Percentiles rank a stretch among this genome's conserved stretches.
Conservation (phyloP, 148 eudicot genomes). For the Euryodendron excelsum region DNA sequence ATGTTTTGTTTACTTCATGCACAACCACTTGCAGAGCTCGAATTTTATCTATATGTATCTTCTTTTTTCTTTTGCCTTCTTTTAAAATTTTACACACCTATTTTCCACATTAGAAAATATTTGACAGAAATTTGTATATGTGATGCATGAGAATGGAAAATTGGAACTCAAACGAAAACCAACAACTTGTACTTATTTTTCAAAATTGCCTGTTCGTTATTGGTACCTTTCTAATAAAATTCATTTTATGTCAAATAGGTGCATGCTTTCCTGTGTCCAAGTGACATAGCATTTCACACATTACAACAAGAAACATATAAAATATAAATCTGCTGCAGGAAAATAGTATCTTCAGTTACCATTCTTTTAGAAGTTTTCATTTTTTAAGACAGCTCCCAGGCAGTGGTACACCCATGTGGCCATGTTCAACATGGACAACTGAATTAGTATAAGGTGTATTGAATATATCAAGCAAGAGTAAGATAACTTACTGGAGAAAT, state of each 20-base stretch:
- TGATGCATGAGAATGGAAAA: not conserved
- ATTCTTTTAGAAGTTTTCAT: not conserved
- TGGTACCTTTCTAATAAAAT: not conserved
- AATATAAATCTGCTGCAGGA: not conserved
- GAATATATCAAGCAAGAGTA: not conserved
- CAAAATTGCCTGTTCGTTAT: not conserved
- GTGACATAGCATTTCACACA: not conserved
- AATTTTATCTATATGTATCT: not conserved
- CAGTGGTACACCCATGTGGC: not conserved
- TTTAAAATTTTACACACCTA: not conserved
- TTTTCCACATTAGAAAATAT: not conserved
- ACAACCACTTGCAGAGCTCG: not conserved
- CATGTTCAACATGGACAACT: constrained; percentile 4
- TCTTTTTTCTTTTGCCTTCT: too few relatives aligned
- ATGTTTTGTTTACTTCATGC: not conserved
- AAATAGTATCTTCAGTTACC: not conserved
- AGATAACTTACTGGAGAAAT: constrained; percentile 57
- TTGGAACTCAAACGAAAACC: not conserved
- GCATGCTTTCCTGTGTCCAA: not conserved
- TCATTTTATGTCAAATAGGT: not conserved
- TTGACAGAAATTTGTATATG: not conserved
- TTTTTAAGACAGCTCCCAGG: not conserved
- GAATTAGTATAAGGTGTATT: not conserved
- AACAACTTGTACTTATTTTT: too few relatives aligned
- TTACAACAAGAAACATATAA: not conserved